Evolutionary conservation across 1,284 basidiomycete species (phyloP), one percentile per base, ranked within the genome.

Genomic region (Flammula alnicola): DNA sequence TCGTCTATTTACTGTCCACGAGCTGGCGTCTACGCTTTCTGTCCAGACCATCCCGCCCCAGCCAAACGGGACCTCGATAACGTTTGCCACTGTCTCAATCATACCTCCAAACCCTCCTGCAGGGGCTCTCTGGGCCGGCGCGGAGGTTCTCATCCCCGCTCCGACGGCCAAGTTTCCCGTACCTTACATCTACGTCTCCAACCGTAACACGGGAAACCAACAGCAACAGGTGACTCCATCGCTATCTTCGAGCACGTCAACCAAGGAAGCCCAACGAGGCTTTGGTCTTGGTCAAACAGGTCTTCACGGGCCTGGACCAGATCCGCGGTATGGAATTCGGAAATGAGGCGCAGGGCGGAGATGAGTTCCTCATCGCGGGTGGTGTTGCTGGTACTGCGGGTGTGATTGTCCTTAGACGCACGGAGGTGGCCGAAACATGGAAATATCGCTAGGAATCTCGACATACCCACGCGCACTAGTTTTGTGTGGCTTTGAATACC

Each of bases 111-210:
- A 77, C 55, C 73, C 72, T 35, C 78, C 81, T 0, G 54, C 69
- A 20, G 78, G 77, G 23, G 74, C 80, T 0, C 53, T 60, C 4
- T 83, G 77, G 59, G 78, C 76, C 8, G 83, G 75, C 1, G 83
- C 71, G 4, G 84, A 86, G 58, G 79, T 87, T 54, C 74, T 86
- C 41, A 75, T 84, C 49, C 82, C 84, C 0, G 47, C 70, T 4
- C 73, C 77, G 2, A 78, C 75, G 12, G 35, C 55, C 2, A 52
- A 64, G 9, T 85, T 80, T 70, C 75, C 75, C 0, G 71, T 56
- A 0, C 75, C 78, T 0, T 84, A 81, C 60, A 77, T 88, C 51
- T 88, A 87, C 67, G 76, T 76, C 22, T 85, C 83, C n/a, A 88
- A 88, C 68, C 77, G 86, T 44, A 84, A 87, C 63, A 77, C 65